Base-by-base conservation (phyloP, 1,139 yeast genomes). In the Hansenula lynferdii region DNA sequence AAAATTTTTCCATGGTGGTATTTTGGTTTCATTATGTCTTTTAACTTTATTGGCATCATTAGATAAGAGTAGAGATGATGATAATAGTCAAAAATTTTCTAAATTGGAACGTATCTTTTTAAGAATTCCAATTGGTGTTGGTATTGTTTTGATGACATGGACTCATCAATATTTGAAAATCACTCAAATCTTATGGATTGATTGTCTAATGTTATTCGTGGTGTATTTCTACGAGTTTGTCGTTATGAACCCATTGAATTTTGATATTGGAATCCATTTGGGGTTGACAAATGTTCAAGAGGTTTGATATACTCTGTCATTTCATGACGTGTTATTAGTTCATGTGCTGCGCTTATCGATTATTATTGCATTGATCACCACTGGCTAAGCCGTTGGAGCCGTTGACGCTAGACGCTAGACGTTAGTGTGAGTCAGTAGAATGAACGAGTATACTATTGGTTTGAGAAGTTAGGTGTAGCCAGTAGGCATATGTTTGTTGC, bases 71-170 rank as follows among this genome's bases (percentile, higher is more conserved):
- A 15, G 36, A 8, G 49, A 49, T 16, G 37, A 29, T 1, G 39
- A 42, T 8, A 42, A 38, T 2, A 35, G 36, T 5, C 48, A 43
- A 14, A 5, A 20, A 12, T 31, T 43, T 8, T 39, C 40, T 9
- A 44, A 48, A 23, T 42, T 42, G 35, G 33, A 30, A 3, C 37
- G 56, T 21, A 42, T 51, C n/a, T 49, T 46, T 0, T 11, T 42
- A 5, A 42, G 55, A 33, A 36, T 52, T 11, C 56, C 56, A 5
- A 30, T 49, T 8, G 53, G 51, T 0, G 36, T 42, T n/a, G 8
- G 42, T 4, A 45, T 48, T 5, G 32, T 50, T n/a, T 51, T 48
- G 2, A 8, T 46, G 14, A 40, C 47, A 4, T 50, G 53, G 53
- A 37, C 43, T 2, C 42, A 44, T 35, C 31, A 46, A 19, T 14